Evolutionary conservation across 306 rosid species (phyloP).

Genomic region (Pyrus pyrifolia): DNA sequence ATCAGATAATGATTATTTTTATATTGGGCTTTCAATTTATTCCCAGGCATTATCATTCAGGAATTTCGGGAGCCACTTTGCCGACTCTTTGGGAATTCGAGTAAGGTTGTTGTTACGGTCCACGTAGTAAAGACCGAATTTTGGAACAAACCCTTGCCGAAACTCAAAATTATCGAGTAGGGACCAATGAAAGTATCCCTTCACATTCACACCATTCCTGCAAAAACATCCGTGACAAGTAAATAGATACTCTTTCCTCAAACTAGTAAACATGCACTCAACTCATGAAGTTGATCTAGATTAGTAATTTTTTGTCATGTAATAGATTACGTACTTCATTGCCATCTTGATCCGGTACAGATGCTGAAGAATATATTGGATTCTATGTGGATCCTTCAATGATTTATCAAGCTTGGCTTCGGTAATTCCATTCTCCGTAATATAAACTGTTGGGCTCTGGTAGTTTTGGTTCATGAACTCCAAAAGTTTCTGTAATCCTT

Average conservation of each 20-base stretch:
- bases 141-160: background rate
- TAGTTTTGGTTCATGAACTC: conserved; percentile 19
- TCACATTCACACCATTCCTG: conserved; percentile 25
- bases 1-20: too few relatives aligned
- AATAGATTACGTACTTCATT: conserved; percentile 8
- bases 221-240: background rate
- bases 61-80: too few relatives aligned
- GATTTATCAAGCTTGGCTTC: background rate
- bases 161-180: conserved; percentile 26
- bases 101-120: conserved; percentile 12
- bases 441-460: conserved; percentile 9
- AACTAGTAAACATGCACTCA: background rate
- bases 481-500: conserved; percentile 22
- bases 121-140: conserved; percentile 20
- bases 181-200: conserved; percentile 24
- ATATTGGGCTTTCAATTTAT: too few relatives aligned
- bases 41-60: background rate
- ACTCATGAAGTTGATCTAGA: background rate
- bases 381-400: conserved; percentile 17
- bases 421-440: conserved; percentile 14
- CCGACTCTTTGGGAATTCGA: background rate
- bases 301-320: too few relatives aligned
- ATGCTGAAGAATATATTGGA: conserved; percentile 8
- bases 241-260: background rate
- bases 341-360: conserved; percentile 11